phyloP scores from a whole-genome alignment of 2,329 filamentous ascomycete species.

The Botryotinia narcissicola region DNA sequence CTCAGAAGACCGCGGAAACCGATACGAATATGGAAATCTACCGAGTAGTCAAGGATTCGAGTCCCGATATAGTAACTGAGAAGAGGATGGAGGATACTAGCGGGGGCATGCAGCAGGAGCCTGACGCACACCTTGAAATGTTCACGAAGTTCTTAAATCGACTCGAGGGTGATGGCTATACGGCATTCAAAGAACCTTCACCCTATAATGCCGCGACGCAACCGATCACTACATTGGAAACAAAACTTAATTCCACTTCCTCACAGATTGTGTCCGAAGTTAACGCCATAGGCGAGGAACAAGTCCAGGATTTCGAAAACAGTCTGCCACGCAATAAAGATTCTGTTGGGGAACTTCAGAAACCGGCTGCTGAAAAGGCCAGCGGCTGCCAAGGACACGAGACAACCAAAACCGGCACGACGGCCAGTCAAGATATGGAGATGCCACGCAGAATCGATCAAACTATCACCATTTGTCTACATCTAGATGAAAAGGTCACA shows the following conservation, averaged over 20 bases:
- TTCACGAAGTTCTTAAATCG: neutral
- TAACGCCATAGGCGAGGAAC: neutral
- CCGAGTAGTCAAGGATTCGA: neutral
- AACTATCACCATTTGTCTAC: conserved; percentile 1
- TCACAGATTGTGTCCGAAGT: neutral
- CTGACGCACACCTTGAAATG: neutral
- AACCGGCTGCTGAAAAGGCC: neutral
- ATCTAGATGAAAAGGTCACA: neutral
- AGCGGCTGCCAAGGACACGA: neutral
- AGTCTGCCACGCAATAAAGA: neutral
- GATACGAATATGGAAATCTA: neutral
- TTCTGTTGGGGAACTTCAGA: neutral
- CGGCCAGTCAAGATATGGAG: neutral
- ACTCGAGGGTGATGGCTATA: conserved; percentile 5
- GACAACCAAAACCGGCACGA: neutral
- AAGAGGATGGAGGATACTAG: neutral
- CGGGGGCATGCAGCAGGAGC: neutral
- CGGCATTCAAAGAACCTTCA: neutral
- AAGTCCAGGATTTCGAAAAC: neutral
- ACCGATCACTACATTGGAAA: neutral
- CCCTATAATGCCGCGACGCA: neutral
- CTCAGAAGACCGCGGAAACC: neutral
- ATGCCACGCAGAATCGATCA: neutral
- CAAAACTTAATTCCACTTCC: neutral
- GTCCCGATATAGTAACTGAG: neutral